A percentile compares a stretch with the other conserved stretches of the same genome.
These are phyloP conservation scores for Nephelium lappaceum DNA, from an alignment of 345 rosid species.

Conservation along the genomic window DNA sequence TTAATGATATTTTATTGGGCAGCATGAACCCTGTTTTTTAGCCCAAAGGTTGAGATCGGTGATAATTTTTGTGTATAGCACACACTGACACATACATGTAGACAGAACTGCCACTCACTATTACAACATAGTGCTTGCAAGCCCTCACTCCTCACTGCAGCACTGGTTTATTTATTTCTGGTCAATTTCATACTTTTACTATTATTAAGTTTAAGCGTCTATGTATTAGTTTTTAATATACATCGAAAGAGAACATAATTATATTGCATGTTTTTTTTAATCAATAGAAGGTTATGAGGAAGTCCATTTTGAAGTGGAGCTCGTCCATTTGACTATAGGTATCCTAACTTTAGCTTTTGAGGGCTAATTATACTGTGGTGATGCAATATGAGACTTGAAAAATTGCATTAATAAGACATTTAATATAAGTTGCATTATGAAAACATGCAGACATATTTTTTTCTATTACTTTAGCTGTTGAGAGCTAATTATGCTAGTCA, in stretches of 20 bases:
- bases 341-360: neutral
- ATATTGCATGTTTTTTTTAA: neutral
- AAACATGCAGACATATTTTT: no score
- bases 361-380: no score
- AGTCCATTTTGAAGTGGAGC: slow-evolving; percentile 92
- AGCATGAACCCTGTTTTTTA: neutral
- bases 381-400: no score
- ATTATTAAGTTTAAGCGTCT: no score
- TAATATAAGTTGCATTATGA: no score
- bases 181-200: no score
- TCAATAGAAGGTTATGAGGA: slow-evolving; percentile 64
- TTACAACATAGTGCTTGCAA: neutral
- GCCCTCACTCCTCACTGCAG: neutral
- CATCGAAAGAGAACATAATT: neutral
- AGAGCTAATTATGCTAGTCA: no score
- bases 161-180: neutral
- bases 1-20: neutral
- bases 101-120: neutral
- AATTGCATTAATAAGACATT: no score
- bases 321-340: slow-evolving; percentile 93
- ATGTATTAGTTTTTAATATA: neutral
- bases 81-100: neutral
- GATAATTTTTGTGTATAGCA: neutral
- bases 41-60: neutral
- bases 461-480: no score